A percentile compares a stretch with the other conserved stretches of the same genome.
phyloP scores from a whole-genome alignment of 1,139 yeast genomes.

The Kurtzmaniella quercitrusa region DNA sequence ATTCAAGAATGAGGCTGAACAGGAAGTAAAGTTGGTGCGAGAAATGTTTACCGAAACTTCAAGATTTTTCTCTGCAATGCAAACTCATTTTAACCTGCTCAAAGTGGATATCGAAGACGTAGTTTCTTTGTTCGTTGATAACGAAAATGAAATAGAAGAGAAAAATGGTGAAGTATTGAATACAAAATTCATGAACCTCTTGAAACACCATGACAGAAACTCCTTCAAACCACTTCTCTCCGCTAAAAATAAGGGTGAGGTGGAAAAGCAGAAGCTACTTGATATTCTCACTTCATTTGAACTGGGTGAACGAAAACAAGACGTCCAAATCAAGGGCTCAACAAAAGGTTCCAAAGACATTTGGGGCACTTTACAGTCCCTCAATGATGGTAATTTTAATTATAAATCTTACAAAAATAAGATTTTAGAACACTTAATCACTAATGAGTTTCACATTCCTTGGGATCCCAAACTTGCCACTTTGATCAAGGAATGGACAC shows the following conservation, averaged over 20 bases:
- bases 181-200: constrained; percentile 14
- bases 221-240: not conserved
- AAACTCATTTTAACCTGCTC: constrained; percentile 13
- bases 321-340: constrained; percentile 11
- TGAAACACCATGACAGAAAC: not conserved
- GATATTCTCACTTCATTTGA: constrained; percentile 38
- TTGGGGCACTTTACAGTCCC: constrained; percentile 21
- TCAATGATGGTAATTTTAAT: constrained; percentile 27
- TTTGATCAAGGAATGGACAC: constrained; percentile 30
- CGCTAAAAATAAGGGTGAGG: constrained; percentile 17
- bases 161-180: not conserved
- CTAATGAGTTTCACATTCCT: not conserved
- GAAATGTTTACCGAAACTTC: constrained; percentile 24
- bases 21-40: constrained; percentile 19
- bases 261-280: constrained; percentile 31
- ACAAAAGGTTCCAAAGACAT: constrained; percentile 18
- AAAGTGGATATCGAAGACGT: constrained; percentile 15
- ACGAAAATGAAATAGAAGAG: not conserved
- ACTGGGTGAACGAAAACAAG: constrained; percentile 7
- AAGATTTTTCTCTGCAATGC: constrained; percentile 19
- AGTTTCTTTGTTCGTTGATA: constrained; percentile 12
- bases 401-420: not conserved
- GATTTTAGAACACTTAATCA: not conserved
- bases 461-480: constrained; percentile 25
- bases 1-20: constrained; percentile 17